Base-by-base conservation (phyloP, 768 basidiomycete genomes). In the Podaxis mareebaensis region DNA sequence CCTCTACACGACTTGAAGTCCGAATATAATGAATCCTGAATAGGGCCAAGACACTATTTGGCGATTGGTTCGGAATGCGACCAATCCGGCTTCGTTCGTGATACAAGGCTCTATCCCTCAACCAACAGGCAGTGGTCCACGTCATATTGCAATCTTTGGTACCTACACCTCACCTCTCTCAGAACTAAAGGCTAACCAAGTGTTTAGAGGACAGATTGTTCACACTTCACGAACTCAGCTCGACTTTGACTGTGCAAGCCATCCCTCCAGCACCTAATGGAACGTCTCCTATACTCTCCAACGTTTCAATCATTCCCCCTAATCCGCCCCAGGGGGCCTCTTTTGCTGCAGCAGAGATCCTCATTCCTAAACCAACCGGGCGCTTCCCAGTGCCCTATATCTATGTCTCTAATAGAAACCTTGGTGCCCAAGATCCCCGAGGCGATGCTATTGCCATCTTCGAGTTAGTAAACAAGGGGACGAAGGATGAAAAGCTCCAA, bases 21-120 rank as follows among this genome's bases (percentile, higher is more conserved):
- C 26, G 12, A 22, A 20, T n/a, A 60, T 46, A 51, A 30, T 44
- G 11, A n/a, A 26, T 7, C 53, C 52, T 54, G 17, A 24, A n/a
- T 58, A 89, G 88, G 89, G 90, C 28, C 82, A 73, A 0, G 89
- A 91, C 73, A 87, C 79, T 63, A 83, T 91, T 60, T 92, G 89
- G 88, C 78, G 90, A 42, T 76, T 91, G 2, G 79, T 76, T 46
- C 74, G 80, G 51, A 72, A 80, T 54, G 65, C 72, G 6, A 72
- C 82, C 0, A 82, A 83, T 0, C 69, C 79, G 42, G 84, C 81
- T 67, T 79, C 76, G 2, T 90, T 79, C 73, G 73, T 68, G 42
- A 82, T 91, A 51, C 83, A 85, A 54, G 88, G 89, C 1, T 77
- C 79, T 40, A 89, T 91, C 53, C 76, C 80, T 48, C 85, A 86